These are phyloP conservation scores for Lachancea sp. DNA, from an alignment of 805 yeast species.

Conservation along the genomic window DNA sequence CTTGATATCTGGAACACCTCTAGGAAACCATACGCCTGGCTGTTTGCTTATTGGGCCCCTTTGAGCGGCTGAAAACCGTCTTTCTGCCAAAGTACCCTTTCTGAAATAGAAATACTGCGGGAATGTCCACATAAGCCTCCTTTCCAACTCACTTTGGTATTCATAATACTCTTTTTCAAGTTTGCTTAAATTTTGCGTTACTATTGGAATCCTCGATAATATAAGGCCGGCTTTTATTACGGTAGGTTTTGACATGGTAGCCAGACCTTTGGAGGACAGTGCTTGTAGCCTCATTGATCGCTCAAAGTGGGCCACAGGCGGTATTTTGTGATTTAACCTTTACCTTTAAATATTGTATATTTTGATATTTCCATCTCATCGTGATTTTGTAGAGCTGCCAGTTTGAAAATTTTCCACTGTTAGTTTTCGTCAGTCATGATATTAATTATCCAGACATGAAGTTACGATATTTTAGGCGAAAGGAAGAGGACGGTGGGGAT, in stretches of 20 bases:
- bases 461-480: too few species aligned
- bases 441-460: too few species aligned
- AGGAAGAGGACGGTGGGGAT: too few species aligned
- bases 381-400: not conserved
- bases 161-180: conserved; percentile 71
- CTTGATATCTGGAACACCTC: conserved; percentile 79
- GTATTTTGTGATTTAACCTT: not conserved
- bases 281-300: conserved; percentile 6
- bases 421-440: too few species aligned
- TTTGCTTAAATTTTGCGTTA: conserved; percentile 66
- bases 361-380: not conserved
- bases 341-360: not conserved
- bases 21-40: conserved; percentile 71
- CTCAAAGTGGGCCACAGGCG: not conserved
- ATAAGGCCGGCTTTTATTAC: conserved; percentile 47
- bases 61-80: conserved; percentile 69
- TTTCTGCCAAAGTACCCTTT: conserved; percentile 83
- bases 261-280: conserved; percentile 8
- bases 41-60: conserved; percentile 65
- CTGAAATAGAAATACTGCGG: conserved; percentile 90
- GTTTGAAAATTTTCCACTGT: not conserved
- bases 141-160: conserved; percentile 81
- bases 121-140: conserved; percentile 94
- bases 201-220: conserved; percentile 75
- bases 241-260: conserved; percentile 16